These are phyloP conservation scores for Fonsecaea multimorphosa DNA, from an alignment of 2,329 filamentous ascomycete genomes.

Conservation along the genomic window DNA sequence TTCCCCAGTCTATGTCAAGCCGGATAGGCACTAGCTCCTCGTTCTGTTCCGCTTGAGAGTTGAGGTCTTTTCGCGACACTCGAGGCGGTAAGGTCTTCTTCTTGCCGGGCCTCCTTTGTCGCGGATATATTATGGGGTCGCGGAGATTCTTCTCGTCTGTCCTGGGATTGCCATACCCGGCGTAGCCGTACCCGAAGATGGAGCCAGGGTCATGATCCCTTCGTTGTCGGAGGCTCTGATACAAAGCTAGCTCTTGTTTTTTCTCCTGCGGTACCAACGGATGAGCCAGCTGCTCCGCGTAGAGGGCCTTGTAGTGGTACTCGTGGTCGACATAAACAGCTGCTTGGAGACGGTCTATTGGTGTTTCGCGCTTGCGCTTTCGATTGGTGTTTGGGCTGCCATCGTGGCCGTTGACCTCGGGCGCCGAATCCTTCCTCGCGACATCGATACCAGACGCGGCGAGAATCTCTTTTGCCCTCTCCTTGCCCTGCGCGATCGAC, in stretches of 20 bases:
- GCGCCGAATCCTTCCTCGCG: conserved; percentile 42
- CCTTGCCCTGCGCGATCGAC: conserved; percentile 64
- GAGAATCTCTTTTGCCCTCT: conserved; percentile 65
- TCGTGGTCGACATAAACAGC: conserved; percentile 71
- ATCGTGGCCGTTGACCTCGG: conserved; percentile 42
- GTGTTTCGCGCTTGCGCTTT: conserved; percentile 56
- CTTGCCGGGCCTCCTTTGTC: conserved; percentile 75
- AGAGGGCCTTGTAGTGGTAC: conserved; percentile 63
- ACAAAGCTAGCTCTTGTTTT: conserved; percentile 72
- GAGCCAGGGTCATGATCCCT: conserved; percentile 63
- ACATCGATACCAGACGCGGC: conserved; percentile 55
- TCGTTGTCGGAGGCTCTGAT: conserved; percentile 68
- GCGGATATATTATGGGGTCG: conserved; percentile 77
- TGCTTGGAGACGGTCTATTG: conserved; percentile 58
- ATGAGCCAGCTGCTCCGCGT: conserved; percentile 58
- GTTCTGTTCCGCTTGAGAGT: conserved; percentile 83
- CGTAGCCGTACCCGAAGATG: conserved; percentile 75
- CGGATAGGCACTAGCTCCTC: conserved; percentile 92
- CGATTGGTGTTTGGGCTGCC: conserved; percentile 41
- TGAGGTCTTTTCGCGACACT: conserved; percentile 78
- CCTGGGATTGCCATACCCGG: conserved; percentile 83
- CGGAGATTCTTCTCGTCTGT: conserved; percentile 71
- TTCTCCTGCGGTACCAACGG: conserved; percentile 67
- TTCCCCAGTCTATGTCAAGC: conserved; percentile 93
- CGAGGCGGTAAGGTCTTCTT: conserved; percentile 75